These are phyloP conservation scores for Lentinula detonsa DNA, from an alignment of 768 basidiomycete species.

Conservation along the genomic window DNA sequence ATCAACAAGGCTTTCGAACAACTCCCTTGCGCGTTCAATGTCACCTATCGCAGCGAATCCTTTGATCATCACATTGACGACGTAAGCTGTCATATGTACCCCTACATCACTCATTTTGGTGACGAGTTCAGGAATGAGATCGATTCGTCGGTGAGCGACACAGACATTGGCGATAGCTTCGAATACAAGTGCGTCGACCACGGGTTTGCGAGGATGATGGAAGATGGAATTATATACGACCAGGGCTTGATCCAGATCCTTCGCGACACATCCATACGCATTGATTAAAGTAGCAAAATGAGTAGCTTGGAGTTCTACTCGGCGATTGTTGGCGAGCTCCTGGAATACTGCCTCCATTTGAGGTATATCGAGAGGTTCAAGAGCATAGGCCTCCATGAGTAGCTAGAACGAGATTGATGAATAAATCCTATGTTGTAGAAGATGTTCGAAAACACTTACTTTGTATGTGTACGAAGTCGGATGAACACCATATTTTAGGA, in stretches of 20 bases:
- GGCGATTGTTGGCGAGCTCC: constrained; percentile 40
- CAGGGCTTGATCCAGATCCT: constrained; percentile 74
- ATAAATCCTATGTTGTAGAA: not conserved
- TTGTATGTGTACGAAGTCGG: constrained; percentile 96
- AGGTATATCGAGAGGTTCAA: constrained; percentile 73
- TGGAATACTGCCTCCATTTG: constrained; percentile 70
- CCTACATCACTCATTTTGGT: constrained; percentile 52
- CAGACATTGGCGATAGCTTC: constrained; percentile 88
- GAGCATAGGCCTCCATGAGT: constrained; percentile 84
- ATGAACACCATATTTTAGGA: constrained; percentile 51
- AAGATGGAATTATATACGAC: constrained; percentile 72
- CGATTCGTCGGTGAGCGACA: constrained; percentile 70
- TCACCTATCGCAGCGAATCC: constrained; percentile 63
- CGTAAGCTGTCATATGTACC: constrained; percentile 92
- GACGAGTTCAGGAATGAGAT: constrained; percentile 68
- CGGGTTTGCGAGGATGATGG: constrained; percentile 40
- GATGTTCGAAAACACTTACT: constrained; percentile 30
- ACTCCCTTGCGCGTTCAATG: constrained; percentile 60
- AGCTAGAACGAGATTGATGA: constrained; percentile 39
- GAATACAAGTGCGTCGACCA: constrained; percentile 81
- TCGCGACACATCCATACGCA: constrained; percentile 75
- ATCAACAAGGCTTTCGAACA: constrained; percentile 81
- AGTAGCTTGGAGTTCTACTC: constrained; percentile 36
- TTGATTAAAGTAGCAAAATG: constrained; percentile 83
- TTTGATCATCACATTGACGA: constrained; percentile 81